phyloP scores from a whole-genome alignment of 83 land plant species.

The Thuja plicata region DNA sequence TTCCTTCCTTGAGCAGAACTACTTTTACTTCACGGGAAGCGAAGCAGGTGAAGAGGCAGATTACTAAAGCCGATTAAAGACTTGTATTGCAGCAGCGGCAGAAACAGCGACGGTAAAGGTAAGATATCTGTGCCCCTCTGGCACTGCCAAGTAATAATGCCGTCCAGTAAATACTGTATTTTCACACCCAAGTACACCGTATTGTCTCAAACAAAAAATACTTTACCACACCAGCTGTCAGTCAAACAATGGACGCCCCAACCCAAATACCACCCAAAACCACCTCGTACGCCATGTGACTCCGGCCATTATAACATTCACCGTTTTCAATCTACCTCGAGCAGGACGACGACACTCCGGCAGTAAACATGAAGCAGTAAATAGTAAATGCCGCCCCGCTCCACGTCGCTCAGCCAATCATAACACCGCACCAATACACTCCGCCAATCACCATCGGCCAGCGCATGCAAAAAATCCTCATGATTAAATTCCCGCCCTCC shows the following conservation, averaged over 20 bases:
- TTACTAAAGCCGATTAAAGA: background rate
- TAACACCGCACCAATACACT: background rate
- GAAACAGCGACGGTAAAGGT: background rate
- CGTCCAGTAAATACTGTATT: background rate
- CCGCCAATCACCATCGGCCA: background rate
- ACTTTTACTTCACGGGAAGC: background rate
- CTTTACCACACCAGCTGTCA: background rate
- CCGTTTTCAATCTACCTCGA: background rate
- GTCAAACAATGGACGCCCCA: background rate
- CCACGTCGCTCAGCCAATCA: slow-evolving; percentile 8
- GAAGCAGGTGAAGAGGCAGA: background rate
- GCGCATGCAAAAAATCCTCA: background rate
- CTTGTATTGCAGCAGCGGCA: background rate
- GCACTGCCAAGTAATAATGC: slow-evolving; percentile 2
- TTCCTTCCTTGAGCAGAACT: background rate
- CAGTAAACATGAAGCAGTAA: too few relatives aligned
- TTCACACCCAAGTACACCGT: background rate
- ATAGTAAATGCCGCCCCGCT: background rate
- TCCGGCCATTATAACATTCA: background rate
- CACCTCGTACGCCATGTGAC: slow-evolving; percentile 4
- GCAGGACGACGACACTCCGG: background rate
- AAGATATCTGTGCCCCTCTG: background rate
- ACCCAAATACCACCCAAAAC: background rate
- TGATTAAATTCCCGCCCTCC: background rate
- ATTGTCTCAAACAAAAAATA: background rate